Base-by-base conservation (phyloP, 2,329 filamentous ascomycete species). In the Pseudopithomyces chartarum region DNA sequence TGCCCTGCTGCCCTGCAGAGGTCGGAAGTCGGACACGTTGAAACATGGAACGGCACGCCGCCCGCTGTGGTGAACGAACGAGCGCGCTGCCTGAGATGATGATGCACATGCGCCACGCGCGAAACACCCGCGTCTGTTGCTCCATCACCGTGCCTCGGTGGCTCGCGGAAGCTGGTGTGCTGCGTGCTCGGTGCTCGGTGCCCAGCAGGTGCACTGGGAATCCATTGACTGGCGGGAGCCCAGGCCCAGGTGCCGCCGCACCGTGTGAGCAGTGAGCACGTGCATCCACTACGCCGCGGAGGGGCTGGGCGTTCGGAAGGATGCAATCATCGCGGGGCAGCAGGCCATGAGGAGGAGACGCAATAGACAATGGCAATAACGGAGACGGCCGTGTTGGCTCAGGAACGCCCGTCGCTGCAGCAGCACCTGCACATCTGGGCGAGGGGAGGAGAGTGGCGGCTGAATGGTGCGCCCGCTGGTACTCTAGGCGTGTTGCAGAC, bases 11-110 rank as follows among this genome's bases (percentile, higher is more conserved):
- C 29, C 40, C 23, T 22, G 33, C 13, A 6, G 43, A 33, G 29
- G 43, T 20, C 12, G 26, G 19, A 34, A 50, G 47, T 50, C 38
- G 23, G 38, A 42, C 26, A 20, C 42, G 49, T 43, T 42, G n/a
- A 43, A 50, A 44, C 52, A 44, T 44, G 23, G 23, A 55, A 55
- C 45, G 52, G 48, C 48, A 43, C 52, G 26, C 29, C 5, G 19
- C 34, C 36, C 34, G 19, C 39, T 34, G 44, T 49, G 40, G 36
- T n/a, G n/a, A n/a, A n/a, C n/a, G n/a, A n/a, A n/a, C n/a, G n/a
- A n/a, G n/a, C n/a, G 33, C 36, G 44, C 19, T 36, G 44, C 52
- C 5, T 29, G 17, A 48, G 34, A 33, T 48, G 3, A 20, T 47
- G 32, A 32, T 46, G 42, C 23, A 20, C 26, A 42, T 39, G 20